These are phyloP conservation scores for Dendrobium catenatum DNA, from an alignment of 106 monocot genomes.

Conservation along the genomic window DNA sequence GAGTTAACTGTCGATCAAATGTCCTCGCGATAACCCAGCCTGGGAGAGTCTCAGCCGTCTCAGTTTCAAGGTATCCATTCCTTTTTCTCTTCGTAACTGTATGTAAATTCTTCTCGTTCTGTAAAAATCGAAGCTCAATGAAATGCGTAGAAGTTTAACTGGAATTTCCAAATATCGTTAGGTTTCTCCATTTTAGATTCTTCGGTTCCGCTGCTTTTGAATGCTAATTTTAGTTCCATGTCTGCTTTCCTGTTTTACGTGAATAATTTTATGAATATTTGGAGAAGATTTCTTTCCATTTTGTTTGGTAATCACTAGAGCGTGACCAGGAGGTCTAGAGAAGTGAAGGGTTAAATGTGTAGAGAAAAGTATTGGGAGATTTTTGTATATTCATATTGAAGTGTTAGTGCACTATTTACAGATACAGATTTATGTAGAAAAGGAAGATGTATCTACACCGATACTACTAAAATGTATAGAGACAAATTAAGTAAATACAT, in stretches of 20 bases:
- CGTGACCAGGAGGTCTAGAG: too few relatives aligned
- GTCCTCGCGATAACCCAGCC: background rate
- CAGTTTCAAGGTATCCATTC: background rate
- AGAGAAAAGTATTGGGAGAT: too few relatives aligned
- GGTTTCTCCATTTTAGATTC: background rate
- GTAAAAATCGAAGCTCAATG: background rate
- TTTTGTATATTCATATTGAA: too few relatives aligned
- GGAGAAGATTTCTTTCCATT: too few relatives aligned
- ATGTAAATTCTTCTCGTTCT: background rate
- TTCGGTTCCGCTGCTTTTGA: background rate
- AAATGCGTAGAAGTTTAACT: background rate
- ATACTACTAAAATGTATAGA: too few relatives aligned
- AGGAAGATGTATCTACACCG: too few relatives aligned
- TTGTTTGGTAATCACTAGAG: too few relatives aligned
- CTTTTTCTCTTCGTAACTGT: background rate
- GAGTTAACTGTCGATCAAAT: background rate
- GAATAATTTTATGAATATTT: background rate
- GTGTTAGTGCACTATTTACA: too few relatives aligned
- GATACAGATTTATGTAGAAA: too few relatives aligned
- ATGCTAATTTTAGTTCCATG: background rate
- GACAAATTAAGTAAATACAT: too few relatives aligned
- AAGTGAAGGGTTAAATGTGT: too few relatives aligned
- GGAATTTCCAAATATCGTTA: background rate
- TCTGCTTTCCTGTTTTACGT: background rate
- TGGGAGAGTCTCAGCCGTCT: background rate